A percentile compares a stretch with the other conserved stretches of the same genome.
phyloP scores from a whole-genome alignment of 805 yeast species.

The Metschnikowia baotianmanensis region DNA sequence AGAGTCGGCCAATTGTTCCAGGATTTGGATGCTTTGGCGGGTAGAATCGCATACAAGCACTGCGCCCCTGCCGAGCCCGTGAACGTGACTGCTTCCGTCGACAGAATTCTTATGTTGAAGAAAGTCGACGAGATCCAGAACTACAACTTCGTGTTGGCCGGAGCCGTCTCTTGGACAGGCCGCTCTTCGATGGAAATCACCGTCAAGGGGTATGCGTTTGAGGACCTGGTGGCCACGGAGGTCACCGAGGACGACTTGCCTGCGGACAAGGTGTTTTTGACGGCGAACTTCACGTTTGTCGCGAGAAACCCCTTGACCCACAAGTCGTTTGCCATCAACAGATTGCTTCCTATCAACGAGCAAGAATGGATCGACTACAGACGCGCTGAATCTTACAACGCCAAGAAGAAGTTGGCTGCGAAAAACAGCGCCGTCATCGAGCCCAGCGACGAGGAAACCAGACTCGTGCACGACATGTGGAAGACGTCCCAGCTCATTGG shows the following conservation, averaged over 20 bases:
- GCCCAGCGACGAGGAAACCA: conserved; percentile 68
- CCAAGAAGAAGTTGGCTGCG: conserved; percentile 78
- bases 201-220: conserved; percentile 81
- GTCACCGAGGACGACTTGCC: conserved; percentile 58
- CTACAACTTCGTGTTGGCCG: conserved; percentile 79
- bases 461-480: conserved; percentile 78
- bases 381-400: conserved; percentile 86
- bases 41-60: conserved; percentile 88
- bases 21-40: conserved; percentile 92
- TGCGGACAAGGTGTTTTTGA: conserved; percentile 68
- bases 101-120: conserved; percentile 82
- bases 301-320: conserved; percentile 95
- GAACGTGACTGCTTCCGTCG: conserved; percentile 93
- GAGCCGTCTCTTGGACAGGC: conserved; percentile 95
- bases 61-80: conserved; percentile 95
- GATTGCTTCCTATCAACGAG: conserved; percentile 70
- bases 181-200: conserved; percentile 93
- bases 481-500: conserved; percentile 28
- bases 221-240: conserved; percentile 49
- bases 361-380: conserved; percentile 79
- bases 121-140: conserved; percentile 74
- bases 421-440: conserved; percentile 57
- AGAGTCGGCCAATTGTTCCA: conserved; percentile 92
- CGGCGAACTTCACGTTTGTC: conserved; percentile 92
- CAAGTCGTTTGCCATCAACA: conserved; percentile 81